Evolutionary conservation across 768 basidiomycete species (phyloP), one percentile per base, ranked within the genome.

Genomic region (Tricholoma terreum): DNA sequence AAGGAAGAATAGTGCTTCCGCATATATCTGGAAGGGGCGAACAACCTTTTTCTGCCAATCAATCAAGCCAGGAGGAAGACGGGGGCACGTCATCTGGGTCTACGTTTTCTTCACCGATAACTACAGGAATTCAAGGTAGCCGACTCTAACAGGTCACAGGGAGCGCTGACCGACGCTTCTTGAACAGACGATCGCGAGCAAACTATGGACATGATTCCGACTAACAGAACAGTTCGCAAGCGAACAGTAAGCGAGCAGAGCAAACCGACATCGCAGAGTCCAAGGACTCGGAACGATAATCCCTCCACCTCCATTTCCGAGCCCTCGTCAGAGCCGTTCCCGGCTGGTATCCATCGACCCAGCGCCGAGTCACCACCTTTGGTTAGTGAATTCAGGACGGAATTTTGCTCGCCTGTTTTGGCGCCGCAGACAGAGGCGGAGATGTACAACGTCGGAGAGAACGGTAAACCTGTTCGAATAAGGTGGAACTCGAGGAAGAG

Each of bases 401-500:
- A 49, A 8, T 31, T 49, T 49, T 49, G 46, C n/a, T 27, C 46
- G 27, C 46, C 46, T 49, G 30, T 49, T 8, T 9, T 31, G 46
- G 30, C 46, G 8, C 46, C 46, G 8, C 46, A 49, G 46, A 17
- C 27, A 21, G 46, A 49, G 6, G 15, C 15, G 7, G n/a, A 9
- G 27, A 27, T 17, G n/a, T 31, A 31, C 4, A 27, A 49, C 24
- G 11, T 21, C 14, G 43, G 6, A 46, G 6, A 6, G n/a, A 31
- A 31, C 27, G 12, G 27, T 17, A 17, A 3, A 17, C 46, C 46
- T 9, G 27, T 49, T n/a, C 46, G 30, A 49, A 49, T 49, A 6
- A 49, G 46, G n/a, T 49, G 46, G 46, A 49, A 49, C 46, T 49
- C 46, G 7, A 49, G 46, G 30, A 49, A 49, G 27, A 49, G 30